Percentiles rank a stretch among this genome's conserved stretches.
Conservation (phyloP, 2,329 filamentous ascomycete species). For the Diaporthe ampelina region DNA sequence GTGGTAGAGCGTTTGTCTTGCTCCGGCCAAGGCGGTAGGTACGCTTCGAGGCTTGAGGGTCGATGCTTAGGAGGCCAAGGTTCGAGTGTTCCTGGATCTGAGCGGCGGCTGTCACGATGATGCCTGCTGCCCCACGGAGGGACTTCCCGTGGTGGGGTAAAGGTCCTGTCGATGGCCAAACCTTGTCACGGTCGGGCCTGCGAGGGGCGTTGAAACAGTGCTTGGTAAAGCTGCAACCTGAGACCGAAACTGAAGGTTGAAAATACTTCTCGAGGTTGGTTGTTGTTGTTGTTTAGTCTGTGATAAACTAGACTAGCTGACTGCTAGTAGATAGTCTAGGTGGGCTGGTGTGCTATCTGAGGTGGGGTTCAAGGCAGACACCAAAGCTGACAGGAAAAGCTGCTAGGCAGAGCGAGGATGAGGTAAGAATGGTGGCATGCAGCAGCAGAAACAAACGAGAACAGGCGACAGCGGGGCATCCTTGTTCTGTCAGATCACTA, state of each 20-base stretch:
- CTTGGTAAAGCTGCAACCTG: conserved; percentile 7
- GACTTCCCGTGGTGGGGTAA: conserved; percentile 14
- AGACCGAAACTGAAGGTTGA: background rate
- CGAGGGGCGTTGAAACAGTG: conserved; percentile 6
- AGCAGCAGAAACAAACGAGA: conserved; percentile 2
- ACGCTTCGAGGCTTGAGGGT: background rate
- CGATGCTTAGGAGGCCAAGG: conserved; percentile 2
- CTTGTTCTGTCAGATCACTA: background rate
- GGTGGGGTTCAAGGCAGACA: conserved; percentile 20
- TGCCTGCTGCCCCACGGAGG: conserved; percentile 19
- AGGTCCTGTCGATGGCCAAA: background rate
- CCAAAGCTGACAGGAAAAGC: background rate
- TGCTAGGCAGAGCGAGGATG: background rate
- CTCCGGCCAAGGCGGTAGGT: background rate
- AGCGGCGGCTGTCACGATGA: background rate
- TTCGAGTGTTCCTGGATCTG: background rate
- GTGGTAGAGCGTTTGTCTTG: background rate
- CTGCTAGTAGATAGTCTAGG: background rate
- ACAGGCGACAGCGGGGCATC: conserved; percentile 3
- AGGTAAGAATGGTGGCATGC: conserved; percentile 23
- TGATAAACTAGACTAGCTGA: no score
- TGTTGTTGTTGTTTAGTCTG: background rate
- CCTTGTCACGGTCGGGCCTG: conserved; percentile 18
- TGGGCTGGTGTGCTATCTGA: background rate
- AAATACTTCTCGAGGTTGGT: no score